A percentile compares a stretch with the other conserved stretches of the same genome.
phyloP scores from a whole-genome alignment of 2,329 filamentous ascomycete species.

The Pyrenophora teres region DNA sequence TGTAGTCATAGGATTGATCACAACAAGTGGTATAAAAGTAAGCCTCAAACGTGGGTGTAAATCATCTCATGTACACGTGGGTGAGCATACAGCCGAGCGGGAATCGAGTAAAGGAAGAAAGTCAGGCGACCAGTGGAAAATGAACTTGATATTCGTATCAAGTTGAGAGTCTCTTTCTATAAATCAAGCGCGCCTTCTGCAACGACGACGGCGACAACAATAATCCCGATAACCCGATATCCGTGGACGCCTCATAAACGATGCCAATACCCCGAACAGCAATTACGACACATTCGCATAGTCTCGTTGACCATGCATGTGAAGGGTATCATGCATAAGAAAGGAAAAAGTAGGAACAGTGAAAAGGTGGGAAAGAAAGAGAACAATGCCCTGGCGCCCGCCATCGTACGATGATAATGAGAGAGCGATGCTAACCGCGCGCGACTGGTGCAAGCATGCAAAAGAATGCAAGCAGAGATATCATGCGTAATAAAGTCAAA shows the following conservation, averaged over 20 bases:
- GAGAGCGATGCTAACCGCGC: conserved; percentile 3
- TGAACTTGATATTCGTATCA: too few species aligned
- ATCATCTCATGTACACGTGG: too few species aligned
- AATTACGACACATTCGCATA: neutral
- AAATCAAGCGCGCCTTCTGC: too few species aligned
- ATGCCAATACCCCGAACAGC: neutral
- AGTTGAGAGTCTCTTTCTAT: too few species aligned
- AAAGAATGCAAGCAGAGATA: conserved; percentile 3
- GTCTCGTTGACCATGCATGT: neutral
- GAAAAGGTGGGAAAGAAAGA: neutral
- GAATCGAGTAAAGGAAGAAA: too few species aligned
- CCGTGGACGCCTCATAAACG: conserved; percentile 1
- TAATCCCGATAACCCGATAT: neutral
- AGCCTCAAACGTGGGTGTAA: too few species aligned
- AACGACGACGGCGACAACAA: too few species aligned
- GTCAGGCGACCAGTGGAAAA: too few species aligned
- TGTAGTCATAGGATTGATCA: too few species aligned
- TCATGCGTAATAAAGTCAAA: conserved; percentile 14
- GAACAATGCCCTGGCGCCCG: neutral
- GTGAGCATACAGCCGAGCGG: too few species aligned
- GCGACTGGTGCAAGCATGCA: conserved; percentile 2
- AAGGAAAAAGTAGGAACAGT: conserved; percentile 3
- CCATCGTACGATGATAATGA: neutral
- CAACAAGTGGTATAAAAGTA: too few species aligned
- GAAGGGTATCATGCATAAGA: conserved; percentile 22